These are phyloP conservation scores for Avena eriantha DNA, from an alignment of 176 grass and related monocot genomes.

Conservation along the genomic window DNA sequence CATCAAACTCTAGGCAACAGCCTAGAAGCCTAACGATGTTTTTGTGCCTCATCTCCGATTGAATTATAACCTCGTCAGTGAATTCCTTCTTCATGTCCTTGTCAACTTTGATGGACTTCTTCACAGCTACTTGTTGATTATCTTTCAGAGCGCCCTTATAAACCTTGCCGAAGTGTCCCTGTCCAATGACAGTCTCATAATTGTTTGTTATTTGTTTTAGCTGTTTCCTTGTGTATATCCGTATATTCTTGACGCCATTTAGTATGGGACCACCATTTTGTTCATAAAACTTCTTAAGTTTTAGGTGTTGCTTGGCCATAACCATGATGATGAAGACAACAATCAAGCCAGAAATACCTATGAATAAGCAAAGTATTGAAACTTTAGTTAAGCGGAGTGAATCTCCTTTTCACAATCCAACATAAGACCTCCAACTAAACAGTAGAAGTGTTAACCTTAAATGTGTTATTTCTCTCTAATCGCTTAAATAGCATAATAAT, in stretches of 20 bases:
- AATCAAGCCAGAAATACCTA: background rate
- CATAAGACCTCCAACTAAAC: background rate
- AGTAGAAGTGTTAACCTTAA: background rate
- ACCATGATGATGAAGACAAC: background rate
- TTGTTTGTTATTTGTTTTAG: background rate
- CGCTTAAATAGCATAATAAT: background rate
- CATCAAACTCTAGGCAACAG: background rate
- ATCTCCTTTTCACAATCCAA: background rate
- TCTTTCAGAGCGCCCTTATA: background rate
- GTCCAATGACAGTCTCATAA: background rate
- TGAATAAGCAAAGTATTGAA: background rate
- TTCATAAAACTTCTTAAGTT: background rate
- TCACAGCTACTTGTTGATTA: background rate
- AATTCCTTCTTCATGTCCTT: background rate
- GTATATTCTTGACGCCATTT: background rate
- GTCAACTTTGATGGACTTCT: constrained; percentile 15
- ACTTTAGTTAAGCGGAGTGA: background rate
- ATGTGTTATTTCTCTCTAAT: background rate
- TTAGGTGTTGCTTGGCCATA: background rate
- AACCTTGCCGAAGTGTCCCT: background rate
- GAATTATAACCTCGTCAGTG: constrained; percentile 6
- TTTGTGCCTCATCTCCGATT: background rate
- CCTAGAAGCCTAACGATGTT: background rate
- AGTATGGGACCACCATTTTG: background rate
- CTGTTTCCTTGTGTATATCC: background rate